Conservation (phyloP, 768 basidiomycete genomes). For the Termitomyces sp. region DNA sequence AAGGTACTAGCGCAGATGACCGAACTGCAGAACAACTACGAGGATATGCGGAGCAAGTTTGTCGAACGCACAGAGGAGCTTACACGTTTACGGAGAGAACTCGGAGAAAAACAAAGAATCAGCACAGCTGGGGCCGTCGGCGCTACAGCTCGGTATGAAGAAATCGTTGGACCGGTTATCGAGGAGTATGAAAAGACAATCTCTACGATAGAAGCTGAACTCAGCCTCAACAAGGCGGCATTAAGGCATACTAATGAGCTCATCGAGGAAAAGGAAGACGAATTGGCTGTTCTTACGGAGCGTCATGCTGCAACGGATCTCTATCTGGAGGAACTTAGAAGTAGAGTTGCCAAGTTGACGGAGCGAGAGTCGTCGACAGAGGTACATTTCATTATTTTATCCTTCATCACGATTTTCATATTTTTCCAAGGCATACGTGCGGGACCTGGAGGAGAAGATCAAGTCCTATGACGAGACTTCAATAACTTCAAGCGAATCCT, state of each 20-base stretch:
- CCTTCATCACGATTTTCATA: conserved; percentile 11
- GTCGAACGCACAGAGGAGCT: conserved; percentile 89
- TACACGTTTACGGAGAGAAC: conserved; percentile 71
- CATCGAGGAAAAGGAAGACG: conserved; percentile 88
- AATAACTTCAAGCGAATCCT: conserved; percentile 69
- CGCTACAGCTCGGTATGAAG: conserved; percentile 79
- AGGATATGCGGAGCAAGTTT: conserved; percentile 78
- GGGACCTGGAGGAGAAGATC: conserved; percentile 90
- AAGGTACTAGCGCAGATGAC: conserved; percentile 78
- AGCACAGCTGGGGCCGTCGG: conserved; percentile 58
- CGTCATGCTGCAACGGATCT: conserved; percentile 76
- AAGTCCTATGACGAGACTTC: conserved; percentile 81
- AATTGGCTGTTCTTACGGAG: conserved; percentile 60
- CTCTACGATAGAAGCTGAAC: conserved; percentile 88
- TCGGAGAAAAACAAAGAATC: conserved; percentile 68
- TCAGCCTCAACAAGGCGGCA: conserved; percentile 83
- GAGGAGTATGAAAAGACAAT: conserved; percentile 99
- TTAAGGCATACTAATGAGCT: conserved; percentile 89
- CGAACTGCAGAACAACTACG: conserved; percentile 82
- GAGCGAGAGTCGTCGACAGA: conserved; percentile 93
- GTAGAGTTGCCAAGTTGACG: conserved; percentile 73
- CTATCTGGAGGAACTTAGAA: conserved; percentile 83
- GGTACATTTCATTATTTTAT: conserved; percentile 38
- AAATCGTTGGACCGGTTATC: conserved; percentile 95
- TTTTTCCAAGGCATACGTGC: conserved; percentile 76